A percentile compares a stretch with the other conserved stretches of the same genome.
These are phyloP conservation scores for Naumovozyma dairenensis DNA, from an alignment of 805 yeast genomes.

Conservation along the genomic window DNA sequence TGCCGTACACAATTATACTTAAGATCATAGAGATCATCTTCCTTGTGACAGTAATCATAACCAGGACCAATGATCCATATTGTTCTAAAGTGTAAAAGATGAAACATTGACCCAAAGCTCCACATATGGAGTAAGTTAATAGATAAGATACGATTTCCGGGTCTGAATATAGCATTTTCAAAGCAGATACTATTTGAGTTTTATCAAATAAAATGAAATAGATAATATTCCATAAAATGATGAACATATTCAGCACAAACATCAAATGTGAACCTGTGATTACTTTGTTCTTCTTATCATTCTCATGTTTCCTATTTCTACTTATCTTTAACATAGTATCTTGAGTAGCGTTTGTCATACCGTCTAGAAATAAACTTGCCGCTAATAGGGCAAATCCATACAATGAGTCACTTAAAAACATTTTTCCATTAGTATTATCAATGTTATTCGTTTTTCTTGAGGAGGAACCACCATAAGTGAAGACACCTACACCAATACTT, in stretches of 20 bases:
- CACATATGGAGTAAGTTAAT: conserved; percentile 59
- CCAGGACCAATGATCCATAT: conserved; percentile 76
- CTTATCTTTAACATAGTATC: conserved; percentile 59
- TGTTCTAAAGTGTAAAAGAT: conserved; percentile 74
- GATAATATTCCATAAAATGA: conserved; percentile 37
- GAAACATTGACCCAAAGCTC: conserved; percentile 91
- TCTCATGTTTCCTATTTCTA: conserved; percentile 3
- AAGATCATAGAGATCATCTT: conserved; percentile 93
- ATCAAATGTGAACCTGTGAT: conserved; percentile 83
- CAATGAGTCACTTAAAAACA: conserved; percentile 8
- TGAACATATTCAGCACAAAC: conserved; percentile 51
- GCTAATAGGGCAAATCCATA: conserved; percentile 54
- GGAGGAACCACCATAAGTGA: conserved; percentile 48
- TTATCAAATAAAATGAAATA: conserved; percentile 33
- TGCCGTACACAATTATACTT: conserved; percentile 84
- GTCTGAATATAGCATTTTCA: conserved; percentile 28
- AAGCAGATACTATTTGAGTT: conserved; percentile 27
- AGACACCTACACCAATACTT: conserved; percentile 72
- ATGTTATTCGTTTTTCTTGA: conserved; percentile 13
- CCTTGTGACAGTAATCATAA: conserved; percentile 91
- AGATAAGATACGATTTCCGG: conserved; percentile 53
- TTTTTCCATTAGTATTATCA: conserved; percentile 31
- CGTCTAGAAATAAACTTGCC: conserved; percentile 70
- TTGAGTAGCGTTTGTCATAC: conserved; percentile 87
- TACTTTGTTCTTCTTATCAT: conserved; percentile 9